These are phyloP conservation scores for Saccharomycopsis fermentans DNA, from an alignment of 805 yeast species.

Conservation along the genomic window DNA sequence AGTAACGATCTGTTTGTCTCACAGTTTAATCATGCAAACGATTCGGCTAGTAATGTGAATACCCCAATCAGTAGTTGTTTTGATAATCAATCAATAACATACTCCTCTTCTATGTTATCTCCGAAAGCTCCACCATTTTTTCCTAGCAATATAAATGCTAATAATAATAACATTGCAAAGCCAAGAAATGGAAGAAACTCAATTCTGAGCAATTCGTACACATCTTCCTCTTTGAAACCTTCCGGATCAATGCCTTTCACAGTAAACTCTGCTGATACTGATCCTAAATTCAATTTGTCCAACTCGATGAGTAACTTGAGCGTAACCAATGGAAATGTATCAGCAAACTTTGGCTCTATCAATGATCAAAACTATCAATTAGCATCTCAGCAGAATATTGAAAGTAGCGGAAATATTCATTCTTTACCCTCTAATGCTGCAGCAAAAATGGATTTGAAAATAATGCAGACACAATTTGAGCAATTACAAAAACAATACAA, in stretches of 20 bases:
- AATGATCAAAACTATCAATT: not conserved
- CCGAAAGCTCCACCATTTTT: not conserved
- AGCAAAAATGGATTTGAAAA: not conserved
- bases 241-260: not conserved
- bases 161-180: not conserved
- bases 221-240: not conserved
- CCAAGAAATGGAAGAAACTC: not conserved
- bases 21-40: not conserved
- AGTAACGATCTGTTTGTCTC: not conserved
- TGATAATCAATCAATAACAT: not conserved
- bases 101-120: not conserved
- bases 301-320: not conserved
- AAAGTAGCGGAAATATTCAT: not conserved
- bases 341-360: not conserved
- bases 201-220: not conserved
- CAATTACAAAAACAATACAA: slow-evolving; percentile 1
- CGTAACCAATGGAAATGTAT: not conserved
- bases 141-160: not conserved
- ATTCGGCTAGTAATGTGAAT: not conserved
- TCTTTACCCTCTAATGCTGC: not conserved
- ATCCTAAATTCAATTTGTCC: not conserved
- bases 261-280: not conserved
- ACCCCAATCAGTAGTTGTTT: not conserved
- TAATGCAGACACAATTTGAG: not conserved
- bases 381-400: not conserved